A percentile compares a stretch with the other conserved stretches of the same genome.
These are phyloP conservation scores for Psilocybe azurescens DNA, from an alignment of 768 basidiomycete genomes.

Conservation along the genomic window DNA sequence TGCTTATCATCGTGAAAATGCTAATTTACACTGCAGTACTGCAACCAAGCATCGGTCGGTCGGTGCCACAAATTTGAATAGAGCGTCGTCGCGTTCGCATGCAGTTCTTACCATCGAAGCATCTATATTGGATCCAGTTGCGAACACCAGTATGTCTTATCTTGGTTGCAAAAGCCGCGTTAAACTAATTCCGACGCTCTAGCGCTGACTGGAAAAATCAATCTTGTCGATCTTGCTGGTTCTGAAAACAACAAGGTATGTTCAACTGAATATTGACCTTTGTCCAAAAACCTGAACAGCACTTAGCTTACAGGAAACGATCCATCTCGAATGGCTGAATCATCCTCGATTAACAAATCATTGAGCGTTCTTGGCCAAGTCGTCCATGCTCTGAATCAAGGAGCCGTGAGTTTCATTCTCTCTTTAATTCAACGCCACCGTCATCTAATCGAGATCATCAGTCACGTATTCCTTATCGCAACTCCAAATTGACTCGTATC, in stretches of 20 bases:
- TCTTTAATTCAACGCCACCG: slow-evolving; percentile 2
- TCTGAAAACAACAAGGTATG: slow-evolving; percentile 88
- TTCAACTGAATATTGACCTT: neutral
- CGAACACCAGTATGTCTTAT: slow-evolving; percentile 54
- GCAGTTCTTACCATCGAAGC: slow-evolving; percentile 82
- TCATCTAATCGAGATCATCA: slow-evolving; percentile 30
- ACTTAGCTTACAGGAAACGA: slow-evolving; percentile 81
- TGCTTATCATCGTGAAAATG: neutral
- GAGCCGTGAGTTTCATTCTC: slow-evolving; percentile 53
- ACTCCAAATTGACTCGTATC: slow-evolving; percentile 87
- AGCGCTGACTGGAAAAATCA: slow-evolving; percentile 80
- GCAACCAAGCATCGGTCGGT: slow-evolving; percentile 83
- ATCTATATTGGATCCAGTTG: slow-evolving; percentile 55
- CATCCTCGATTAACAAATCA: slow-evolving; percentile 89
- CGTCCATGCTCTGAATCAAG: slow-evolving; percentile 81
- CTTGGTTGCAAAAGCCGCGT: neutral
- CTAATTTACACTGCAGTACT: slow-evolving; percentile 42
- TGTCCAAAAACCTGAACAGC: neutral
- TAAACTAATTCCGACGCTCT: neutral
- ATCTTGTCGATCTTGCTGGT: slow-evolving; percentile 88
- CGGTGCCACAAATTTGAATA: slow-evolving; percentile 86
- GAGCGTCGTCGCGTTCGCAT: slow-evolving; percentile 86
- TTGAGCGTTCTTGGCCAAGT: slow-evolving; percentile 88
- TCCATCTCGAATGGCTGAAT: slow-evolving; percentile 85
- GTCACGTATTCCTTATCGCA: slow-evolving; percentile 87